Conservation (phyloP, 768 basidiomycete species). For the Mycena galopus region DNA sequence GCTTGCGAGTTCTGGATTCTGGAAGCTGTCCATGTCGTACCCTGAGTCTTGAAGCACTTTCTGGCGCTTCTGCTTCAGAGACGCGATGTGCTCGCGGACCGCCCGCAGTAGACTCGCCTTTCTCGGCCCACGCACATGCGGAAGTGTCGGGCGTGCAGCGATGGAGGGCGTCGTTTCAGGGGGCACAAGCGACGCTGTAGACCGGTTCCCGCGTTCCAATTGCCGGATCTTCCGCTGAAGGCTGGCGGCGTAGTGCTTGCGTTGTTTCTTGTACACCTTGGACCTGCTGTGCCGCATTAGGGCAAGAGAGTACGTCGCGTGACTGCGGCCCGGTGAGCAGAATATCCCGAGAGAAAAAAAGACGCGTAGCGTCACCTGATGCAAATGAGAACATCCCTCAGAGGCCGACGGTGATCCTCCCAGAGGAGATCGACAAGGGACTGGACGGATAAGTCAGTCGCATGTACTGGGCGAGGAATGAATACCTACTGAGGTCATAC, state of each 20-base stretch:
- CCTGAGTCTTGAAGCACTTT: not conserved
- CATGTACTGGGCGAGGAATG: not conserved
- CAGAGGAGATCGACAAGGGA: constrained; percentile 12
- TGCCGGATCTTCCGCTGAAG: not conserved
- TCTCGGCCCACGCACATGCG: not conserved
- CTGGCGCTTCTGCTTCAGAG: not conserved
- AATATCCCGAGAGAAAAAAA: not conserved
- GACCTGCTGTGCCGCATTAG: constrained; percentile 7
- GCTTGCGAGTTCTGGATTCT: constrained; percentile 34
- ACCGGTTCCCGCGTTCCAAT: constrained; percentile 1
- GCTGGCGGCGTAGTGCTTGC: not conserved
- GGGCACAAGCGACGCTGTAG: not conserved
- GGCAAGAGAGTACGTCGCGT: constrained; percentile 16
- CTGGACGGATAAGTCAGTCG: not conserved
- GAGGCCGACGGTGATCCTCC: not conserved
- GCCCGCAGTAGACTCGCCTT: not conserved
- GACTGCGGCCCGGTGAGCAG: not conserved
- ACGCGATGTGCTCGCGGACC: not conserved
- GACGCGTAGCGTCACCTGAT: not conserved
- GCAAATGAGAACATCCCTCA: constrained; percentile 17
- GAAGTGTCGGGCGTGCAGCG: not conserved
- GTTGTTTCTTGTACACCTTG: constrained; percentile 1
- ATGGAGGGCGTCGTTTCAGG: not conserved
- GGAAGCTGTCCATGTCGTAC: constrained; percentile 20
- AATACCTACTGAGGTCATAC: constrained; percentile 37